A percentile compares a stretch with the other conserved stretches of the same genome.
These are phyloP conservation scores for Lycium barbarum DNA, from an alignment of 257 asterid genomes.

Conservation along the genomic window DNA sequence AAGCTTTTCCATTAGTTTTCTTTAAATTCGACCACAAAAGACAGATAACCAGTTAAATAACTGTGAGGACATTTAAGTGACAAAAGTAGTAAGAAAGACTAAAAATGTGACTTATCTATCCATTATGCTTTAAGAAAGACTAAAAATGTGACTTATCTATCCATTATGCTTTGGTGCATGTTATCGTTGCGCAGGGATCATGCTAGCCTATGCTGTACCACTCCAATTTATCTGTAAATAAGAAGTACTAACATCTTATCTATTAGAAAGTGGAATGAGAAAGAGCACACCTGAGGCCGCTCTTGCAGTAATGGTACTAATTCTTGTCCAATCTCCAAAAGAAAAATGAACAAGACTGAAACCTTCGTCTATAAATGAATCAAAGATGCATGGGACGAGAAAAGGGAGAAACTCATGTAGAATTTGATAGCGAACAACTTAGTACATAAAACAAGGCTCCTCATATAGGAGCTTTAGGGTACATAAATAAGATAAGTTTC, in stretches of 20 bases:
- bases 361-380: constrained; percentile 1
- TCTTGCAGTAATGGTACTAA: constrained; percentile 69
- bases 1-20: background rate
- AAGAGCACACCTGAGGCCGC: constrained; percentile 74
- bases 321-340: constrained; percentile 67
- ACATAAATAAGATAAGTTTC: background rate
- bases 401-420: background rate
- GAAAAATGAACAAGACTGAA: constrained; percentile 28
- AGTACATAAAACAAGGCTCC: background rate
- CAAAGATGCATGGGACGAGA: background rate
- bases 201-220: background rate
- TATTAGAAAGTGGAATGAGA: background rate
- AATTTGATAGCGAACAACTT: background rate
- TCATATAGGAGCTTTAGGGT: background rate
- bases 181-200: background rate
- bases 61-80: background rate
- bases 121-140: constrained; percentile 4
- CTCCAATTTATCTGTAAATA: background rate
- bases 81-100: background rate
- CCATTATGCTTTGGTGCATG: background rate
- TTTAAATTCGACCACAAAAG: constrained; percentile 9
- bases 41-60: background rate
- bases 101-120: background rate
- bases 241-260: constrained; percentile 26
- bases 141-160: background rate